A percentile compares a stretch with the other conserved stretches of the same genome.
These are phyloP conservation scores for Raphanus hybrid DNA, from an alignment of 441 rosid species.

Conservation along the genomic window DNA sequence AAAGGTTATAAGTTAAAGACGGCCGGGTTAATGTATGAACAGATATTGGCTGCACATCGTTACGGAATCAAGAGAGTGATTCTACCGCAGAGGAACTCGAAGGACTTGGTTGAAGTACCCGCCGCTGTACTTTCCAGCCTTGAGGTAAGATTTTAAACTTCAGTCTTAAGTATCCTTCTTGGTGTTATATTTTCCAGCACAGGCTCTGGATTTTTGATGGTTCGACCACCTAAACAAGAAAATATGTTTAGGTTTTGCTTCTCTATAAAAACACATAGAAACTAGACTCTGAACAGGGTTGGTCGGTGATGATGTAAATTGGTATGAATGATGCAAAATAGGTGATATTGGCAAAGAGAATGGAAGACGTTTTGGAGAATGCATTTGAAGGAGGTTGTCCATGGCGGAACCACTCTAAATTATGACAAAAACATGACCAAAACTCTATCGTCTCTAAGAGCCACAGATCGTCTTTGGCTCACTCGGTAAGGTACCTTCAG, in stretches of 20 bases:
- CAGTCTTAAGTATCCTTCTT: neutral
- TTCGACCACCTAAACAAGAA: too few species aligned
- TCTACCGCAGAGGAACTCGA: constrained; percentile 89
- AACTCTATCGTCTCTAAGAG: neutral
- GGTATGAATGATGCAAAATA: constrained; percentile 39
- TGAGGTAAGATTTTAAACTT: constrained; percentile 60
- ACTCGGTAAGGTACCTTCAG: neutral
- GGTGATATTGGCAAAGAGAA: constrained; percentile 83
- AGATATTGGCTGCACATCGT: constrained; percentile 98
- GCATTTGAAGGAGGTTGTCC: constrained; percentile 99
- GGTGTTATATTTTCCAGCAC: neutral
- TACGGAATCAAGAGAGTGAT: constrained; percentile 91
- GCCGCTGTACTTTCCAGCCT: constrained; percentile 75
- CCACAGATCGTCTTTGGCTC: constrained; percentile 13
- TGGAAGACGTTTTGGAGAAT: constrained; percentile 97
- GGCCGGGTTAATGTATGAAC: constrained; percentile 33
- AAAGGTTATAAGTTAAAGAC: neutral
- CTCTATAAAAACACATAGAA: neutral
- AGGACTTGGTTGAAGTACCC: constrained; percentile 96
- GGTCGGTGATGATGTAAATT: too few species aligned
- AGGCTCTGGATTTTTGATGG: neutral
- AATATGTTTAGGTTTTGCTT: too few species aligned
- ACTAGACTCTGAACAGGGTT: neutral
- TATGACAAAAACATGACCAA: constrained; percentile 65
- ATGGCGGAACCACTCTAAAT: constrained; percentile 76